Percentiles rank a stretch among this genome's conserved stretches.
Evolutionary conservation across 371 early-diverging fungal species (phyloP).

Genomic region (Homolaphlyctis polyrhiza): DNA sequence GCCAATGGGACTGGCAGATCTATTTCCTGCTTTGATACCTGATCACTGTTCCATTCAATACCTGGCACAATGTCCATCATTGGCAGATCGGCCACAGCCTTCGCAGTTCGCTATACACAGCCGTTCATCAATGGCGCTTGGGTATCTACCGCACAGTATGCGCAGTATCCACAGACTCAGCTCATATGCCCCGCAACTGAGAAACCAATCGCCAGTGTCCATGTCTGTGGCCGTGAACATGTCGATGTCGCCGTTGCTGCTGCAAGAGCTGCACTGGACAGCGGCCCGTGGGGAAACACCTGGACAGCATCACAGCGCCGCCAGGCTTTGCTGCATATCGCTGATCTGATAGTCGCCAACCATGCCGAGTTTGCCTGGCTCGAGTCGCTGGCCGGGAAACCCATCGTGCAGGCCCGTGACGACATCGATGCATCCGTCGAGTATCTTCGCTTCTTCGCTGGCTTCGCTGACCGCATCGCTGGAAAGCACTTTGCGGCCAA

Average conservation of each 20-base stretch:
- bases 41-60: no score
- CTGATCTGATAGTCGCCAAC: background rate
- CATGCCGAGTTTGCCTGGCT: slow-evolving; percentile 58
- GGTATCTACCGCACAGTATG: background rate
- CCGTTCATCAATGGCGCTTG: background rate
- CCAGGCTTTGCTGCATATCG: background rate
- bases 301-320: background rate
- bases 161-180: background rate
- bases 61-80: no score
- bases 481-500: slow-evolving; percentile 45
- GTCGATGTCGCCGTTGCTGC: background rate
- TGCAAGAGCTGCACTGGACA: background rate
- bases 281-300: background rate
- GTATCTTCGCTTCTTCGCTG: slow-evolving; percentile 74
- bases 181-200: background rate
- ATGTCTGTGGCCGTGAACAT: background rate
- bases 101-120: background rate
- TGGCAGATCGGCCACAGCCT: background rate
- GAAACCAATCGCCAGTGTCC: background rate
- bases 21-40: no score
- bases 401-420: slow-evolving; percentile 47
- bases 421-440: slow-evolving; percentile 65
- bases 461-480: slow-evolving; percentile 74
- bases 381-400: slow-evolving; percentile 77
- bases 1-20: no score